A percentile compares a stretch with the other conserved stretches of the same genome.
Evolutionary conservation across 805 yeast genomes (phyloP).

Genomic region (Schizosaccharomyces cryophilus): DNA sequence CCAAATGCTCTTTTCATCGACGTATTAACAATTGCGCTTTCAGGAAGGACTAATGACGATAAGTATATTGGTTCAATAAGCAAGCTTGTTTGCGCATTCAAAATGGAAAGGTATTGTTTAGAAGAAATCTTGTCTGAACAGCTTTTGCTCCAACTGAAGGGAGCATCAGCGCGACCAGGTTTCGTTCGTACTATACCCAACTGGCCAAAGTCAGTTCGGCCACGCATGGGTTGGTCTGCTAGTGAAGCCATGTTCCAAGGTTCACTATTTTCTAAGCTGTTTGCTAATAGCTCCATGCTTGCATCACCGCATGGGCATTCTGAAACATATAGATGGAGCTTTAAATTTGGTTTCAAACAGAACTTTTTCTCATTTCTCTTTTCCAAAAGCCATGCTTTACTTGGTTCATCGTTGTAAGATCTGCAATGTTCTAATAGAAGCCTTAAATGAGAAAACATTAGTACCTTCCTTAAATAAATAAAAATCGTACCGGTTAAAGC

Average conservation of each 20-base stretch:
- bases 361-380: background rate
- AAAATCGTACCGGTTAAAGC: background rate
- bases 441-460: background rate
- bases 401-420: background rate
- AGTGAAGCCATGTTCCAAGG: background rate
- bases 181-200: slow-evolving; percentile 1
- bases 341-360: background rate
- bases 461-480: background rate
- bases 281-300: background rate
- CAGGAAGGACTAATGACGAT: background rate
- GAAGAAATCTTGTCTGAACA: background rate
- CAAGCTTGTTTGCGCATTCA: background rate
- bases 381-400: background rate
- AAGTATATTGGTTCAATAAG: background rate
- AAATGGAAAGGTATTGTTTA: background rate
- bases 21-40: background rate
- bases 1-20: background rate
- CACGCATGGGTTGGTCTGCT: background rate
- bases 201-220: background rate
- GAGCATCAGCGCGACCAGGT: slow-evolving; percentile 1
- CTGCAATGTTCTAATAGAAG: background rate
- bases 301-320: slow-evolving; percentile 2
- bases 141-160: background rate
- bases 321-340: slow-evolving; percentile 1
- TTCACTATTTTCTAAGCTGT: background rate